Percentiles rank a stretch among this genome's conserved stretches.
These are phyloP conservation scores for Alternaria gaisen DNA, from an alignment of 2,329 filamentous ascomycete genomes.

Conservation along the genomic window DNA sequence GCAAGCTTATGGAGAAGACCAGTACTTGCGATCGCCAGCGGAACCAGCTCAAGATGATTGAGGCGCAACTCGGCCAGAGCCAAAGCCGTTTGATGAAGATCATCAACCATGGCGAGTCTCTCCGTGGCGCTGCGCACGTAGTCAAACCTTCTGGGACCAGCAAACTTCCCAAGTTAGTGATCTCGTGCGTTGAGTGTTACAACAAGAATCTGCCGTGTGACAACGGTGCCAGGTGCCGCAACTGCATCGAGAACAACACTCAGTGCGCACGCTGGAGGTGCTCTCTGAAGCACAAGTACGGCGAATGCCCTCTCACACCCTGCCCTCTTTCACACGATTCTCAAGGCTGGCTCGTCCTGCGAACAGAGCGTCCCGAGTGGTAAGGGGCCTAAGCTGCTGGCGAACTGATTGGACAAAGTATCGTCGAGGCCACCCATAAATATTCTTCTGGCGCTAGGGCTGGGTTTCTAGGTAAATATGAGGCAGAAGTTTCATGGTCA, in stretches of 20 bases:
- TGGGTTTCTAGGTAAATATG: neutral
- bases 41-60: slow-evolving; percentile 20
- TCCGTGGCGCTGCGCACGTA: slow-evolving; percentile 39
- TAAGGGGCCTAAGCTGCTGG: slow-evolving; percentile 1
- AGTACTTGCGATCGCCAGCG: slow-evolving; percentile 30
- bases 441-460: neutral
- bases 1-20: slow-evolving; percentile 31
- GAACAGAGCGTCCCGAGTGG: slow-evolving; percentile 27
- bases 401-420: neutral
- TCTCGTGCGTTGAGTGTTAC: slow-evolving; percentile 44
- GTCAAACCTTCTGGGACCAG: slow-evolving; percentile 32
- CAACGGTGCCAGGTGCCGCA: slow-evolving; percentile 27
- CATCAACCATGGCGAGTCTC: slow-evolving; percentile 19
- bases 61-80: slow-evolving; percentile 12
- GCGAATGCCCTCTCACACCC: slow-evolving; percentile 29
- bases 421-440: neutral
- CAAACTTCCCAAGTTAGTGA: slow-evolving; percentile 13
- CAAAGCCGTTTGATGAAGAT: slow-evolving; percentile 21
- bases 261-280: slow-evolving; percentile 43
- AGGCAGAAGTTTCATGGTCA: neutral
- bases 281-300: slow-evolving; percentile 34
- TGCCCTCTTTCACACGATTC: slow-evolving; percentile 36
- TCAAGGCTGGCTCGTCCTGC: slow-evolving; percentile 28
- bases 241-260: slow-evolving; percentile 29
- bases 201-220: slow-evolving; percentile 38